phyloP scores from a whole-genome alignment of 305 asterid species.

The Fraxinus ornus region DNA sequence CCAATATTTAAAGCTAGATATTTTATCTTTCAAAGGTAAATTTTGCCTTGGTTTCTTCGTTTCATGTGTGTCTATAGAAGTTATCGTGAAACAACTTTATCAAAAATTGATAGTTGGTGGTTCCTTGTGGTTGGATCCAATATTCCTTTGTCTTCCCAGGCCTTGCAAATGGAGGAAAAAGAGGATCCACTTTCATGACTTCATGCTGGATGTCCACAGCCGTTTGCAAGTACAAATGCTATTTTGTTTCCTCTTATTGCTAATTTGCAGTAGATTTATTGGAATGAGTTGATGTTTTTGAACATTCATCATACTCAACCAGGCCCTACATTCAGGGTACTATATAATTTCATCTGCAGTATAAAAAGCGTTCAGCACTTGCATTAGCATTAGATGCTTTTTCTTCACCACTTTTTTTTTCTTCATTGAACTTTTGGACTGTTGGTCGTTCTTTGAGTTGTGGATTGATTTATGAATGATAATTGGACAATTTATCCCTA shows the following conservation, averaged over 20 bases:
- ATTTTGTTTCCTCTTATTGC: background rate
- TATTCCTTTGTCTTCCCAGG: too few relatives aligned
- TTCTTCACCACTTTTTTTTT: background rate
- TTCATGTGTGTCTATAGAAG: too few relatives aligned
- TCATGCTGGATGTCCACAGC: conserved; percentile 86
- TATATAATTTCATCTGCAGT: conserved; percentile 3
- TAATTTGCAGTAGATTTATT: background rate
- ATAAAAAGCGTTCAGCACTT: background rate
- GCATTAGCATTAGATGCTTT: background rate
- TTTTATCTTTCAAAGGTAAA: conserved; percentile 74
- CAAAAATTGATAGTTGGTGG: too few relatives aligned
- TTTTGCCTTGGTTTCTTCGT: too few relatives aligned
- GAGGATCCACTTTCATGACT: too few relatives aligned
- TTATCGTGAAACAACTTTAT: too few relatives aligned
- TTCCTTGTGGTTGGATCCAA: too few relatives aligned
- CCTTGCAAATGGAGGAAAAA: too few relatives aligned
- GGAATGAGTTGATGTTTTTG: conserved; percentile 1
- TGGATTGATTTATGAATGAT: background rate
- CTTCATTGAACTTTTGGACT: background rate
- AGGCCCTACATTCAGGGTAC: conserved; percentile 16
- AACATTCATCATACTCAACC: conserved; percentile 2
- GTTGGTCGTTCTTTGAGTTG: background rate
- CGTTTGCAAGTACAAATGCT: conserved; percentile 64
- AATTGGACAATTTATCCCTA: conserved; percentile 4
- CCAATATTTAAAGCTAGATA: conserved; percentile 83